phyloP scores from a whole-genome alignment of 2,329 filamentous ascomycete species.

The Epichloe coenophiala region DNA sequence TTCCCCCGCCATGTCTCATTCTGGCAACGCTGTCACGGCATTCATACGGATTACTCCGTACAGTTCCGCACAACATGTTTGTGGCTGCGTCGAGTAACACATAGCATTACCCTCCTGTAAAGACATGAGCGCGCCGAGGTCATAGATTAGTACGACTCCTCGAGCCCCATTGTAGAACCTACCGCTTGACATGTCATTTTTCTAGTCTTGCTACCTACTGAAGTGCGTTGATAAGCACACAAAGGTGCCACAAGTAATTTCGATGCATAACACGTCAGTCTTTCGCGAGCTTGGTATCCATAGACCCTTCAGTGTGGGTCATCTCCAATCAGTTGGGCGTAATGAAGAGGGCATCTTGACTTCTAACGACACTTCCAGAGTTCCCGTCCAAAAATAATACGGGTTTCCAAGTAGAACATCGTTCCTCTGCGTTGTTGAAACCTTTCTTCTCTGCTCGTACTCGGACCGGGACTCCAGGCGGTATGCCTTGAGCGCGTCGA shows the following conservation, averaged over 20 bases:
- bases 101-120: too few species aligned
- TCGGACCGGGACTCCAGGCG: constrained; percentile 20
- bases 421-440: constrained; percentile 5
- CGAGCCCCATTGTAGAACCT: too few species aligned
- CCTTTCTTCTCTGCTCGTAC: constrained; percentile 10
- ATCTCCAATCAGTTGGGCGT: not conserved
- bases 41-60: too few species aligned
- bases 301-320: not conserved
- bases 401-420: constrained; percentile 9
- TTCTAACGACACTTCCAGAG: constrained; percentile 19
- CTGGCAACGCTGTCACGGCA: not conserved
- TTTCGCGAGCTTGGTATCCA: too few species aligned
- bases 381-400: constrained; percentile 27
- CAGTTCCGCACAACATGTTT: too few species aligned
- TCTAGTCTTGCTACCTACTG: too few species aligned
- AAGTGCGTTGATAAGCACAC: too few species aligned
- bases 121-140: too few species aligned
- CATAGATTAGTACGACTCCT: too few species aligned
- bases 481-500: constrained; percentile 27
- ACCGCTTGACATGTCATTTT: too few species aligned
- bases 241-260: not conserved
- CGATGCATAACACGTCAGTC: too few species aligned
- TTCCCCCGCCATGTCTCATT: constrained; percentile 1
- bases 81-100: too few species aligned
- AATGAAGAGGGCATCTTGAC: not conserved